Evolutionary conservation across 768 basidiomycete species (phyloP), one percentile per base, ranked within the genome.

Genomic region (Leccinellum luteum): DNA sequence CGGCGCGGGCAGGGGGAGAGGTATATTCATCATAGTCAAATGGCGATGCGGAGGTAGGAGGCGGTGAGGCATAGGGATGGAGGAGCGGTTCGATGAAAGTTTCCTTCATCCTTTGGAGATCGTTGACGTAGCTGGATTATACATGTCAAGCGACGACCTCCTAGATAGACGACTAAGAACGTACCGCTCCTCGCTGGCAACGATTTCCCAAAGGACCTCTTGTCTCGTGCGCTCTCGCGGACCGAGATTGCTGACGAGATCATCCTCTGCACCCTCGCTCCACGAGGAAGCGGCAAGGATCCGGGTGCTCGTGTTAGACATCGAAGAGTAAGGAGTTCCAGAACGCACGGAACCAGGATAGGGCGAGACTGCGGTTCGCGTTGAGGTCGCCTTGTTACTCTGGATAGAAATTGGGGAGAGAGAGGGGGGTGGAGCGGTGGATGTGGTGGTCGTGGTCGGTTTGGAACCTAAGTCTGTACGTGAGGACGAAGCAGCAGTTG

Each of bases 131-230:
- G 85, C 94, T 97, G 69, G 2, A 51, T 52, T 27, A 27, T 17
- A 51, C n/a, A 57, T 54, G 59, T 61, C 59, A 61, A 58, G 48
- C 12, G 66, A 56, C 15, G 44, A 52, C n/a, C n/a, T 10, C 50
- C 8, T 48, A 57, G 65, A 54, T 68, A 52, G 38, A 43, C 21
- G 48, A 17, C 41, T 19, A 48, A 52, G 41, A 15, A 51, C 83
- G 51, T 66, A 92, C 92, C 94, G 85, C 72, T 98, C 94, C 75
- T 98, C 95, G 63, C 92, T 94, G 30, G 90, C 89, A 50, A 98
- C 94, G 63, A 98, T 98, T 77, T 98, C 95, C 78, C 93, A 97
- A 27, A 98, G 74, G 6, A 98, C 95, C 75, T 98, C 95, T 73
- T 98, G 95, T 52, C 95, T 84, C 38, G 95, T 97, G 57, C 95